These are phyloP conservation scores for Huntiella moniliformis DNA, from an alignment of 2,329 filamentous ascomycete genomes.

Conservation along the genomic window DNA sequence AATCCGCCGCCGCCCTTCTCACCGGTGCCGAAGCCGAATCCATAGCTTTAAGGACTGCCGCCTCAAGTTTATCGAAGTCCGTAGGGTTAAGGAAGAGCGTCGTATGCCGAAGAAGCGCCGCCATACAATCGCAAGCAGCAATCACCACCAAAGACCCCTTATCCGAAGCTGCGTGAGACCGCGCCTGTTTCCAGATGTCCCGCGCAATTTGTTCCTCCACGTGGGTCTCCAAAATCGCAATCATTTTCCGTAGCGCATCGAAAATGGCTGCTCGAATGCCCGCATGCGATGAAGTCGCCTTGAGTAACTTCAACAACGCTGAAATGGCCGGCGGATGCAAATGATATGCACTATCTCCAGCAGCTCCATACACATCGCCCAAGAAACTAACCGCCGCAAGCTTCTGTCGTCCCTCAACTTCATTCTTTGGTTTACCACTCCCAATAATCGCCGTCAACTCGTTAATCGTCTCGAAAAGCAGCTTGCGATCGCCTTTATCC, in stretches of 20 bases:
- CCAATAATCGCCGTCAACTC: constrained; percentile 60
- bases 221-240: constrained; percentile 53
- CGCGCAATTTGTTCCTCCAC: constrained; percentile 72
- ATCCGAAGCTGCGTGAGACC: constrained; percentile 57
- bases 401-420: constrained; percentile 59
- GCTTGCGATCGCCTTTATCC: constrained; percentile 67
- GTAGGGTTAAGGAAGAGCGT: constrained; percentile 69
- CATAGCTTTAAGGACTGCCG: constrained; percentile 65
- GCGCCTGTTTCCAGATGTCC: constrained; percentile 83
- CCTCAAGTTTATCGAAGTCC: constrained; percentile 80
- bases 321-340: constrained; percentile 58
- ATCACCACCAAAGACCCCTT: constrained; percentile 69
- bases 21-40: constrained; percentile 60
- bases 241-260: constrained; percentile 54
- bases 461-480: constrained; percentile 87
- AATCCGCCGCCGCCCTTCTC: constrained; percentile 70
- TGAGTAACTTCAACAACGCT: constrained; percentile 59
- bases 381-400: constrained; percentile 78
- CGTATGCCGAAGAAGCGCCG: constrained; percentile 52
- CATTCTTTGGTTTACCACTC: constrained; percentile 52
- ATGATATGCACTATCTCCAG: constrained; percentile 80
- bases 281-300: constrained; percentile 59
- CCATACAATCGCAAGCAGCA: constrained; percentile 61
- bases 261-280: constrained; percentile 68
- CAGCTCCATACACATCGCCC: constrained; percentile 76